phyloP scores from a whole-genome alignment of 495 filamentous ascomycete genomes.

The Aspergillus nidulans region DNA sequence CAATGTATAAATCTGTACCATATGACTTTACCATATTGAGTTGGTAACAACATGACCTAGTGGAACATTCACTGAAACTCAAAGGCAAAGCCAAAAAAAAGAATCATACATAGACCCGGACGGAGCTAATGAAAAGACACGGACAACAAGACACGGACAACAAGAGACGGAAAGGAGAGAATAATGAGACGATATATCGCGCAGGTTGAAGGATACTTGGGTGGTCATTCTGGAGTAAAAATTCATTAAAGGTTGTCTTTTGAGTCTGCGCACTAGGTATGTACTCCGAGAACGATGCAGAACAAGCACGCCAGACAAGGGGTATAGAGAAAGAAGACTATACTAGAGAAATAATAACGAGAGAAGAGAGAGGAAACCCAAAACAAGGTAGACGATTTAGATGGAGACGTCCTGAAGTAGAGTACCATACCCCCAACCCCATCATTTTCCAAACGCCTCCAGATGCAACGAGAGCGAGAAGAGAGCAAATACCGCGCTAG shows the following conservation, averaged over 20 bases:
- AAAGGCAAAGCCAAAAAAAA: not conserved
- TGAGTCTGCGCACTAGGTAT: not conserved
- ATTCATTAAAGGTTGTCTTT: not conserved
- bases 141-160: not conserved
- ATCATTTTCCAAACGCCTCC: constrained; percentile 16
- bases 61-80: not conserved
- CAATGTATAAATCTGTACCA: too few relatives aligned
- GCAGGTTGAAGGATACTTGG: not conserved
- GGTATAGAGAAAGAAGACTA: constrained; percentile 18
- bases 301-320: constrained; percentile 14
- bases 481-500: not conserved
- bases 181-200: not conserved
- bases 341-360: not conserved
- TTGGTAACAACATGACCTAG: not conserved
- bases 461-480: constrained; percentile 13
- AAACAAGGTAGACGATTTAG: not conserved
- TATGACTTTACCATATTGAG: too few relatives aligned
- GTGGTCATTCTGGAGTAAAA: not conserved
- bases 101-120: not conserved
- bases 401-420: not conserved
- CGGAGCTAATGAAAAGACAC: not conserved
- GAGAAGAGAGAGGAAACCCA: not conserved
- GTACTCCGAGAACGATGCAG: not conserved
- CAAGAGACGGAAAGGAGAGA: not conserved
- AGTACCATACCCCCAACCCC: not conserved